phyloP scores from a whole-genome alignment of 1,139 yeast species.

The Insectozyma bohioensis region DNA sequence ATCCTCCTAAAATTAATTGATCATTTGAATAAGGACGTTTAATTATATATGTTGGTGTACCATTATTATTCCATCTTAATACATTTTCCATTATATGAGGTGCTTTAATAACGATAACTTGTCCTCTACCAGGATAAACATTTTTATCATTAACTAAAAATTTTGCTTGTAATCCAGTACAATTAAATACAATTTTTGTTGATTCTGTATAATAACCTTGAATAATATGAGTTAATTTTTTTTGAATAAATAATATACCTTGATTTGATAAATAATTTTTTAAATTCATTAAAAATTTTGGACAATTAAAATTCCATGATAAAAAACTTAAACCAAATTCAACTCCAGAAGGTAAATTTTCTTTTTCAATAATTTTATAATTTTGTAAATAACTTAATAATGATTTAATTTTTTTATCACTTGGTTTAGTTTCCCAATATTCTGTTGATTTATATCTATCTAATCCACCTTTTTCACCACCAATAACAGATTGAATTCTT shows the following conservation, averaged over 20 bases:
- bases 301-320: slow-evolving; percentile 71
- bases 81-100: slow-evolving; percentile 52
- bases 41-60: slow-evolving; percentile 66
- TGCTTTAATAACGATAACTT: slow-evolving; percentile 61
- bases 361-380: slow-evolving; percentile 29
- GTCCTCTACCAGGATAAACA: slow-evolving; percentile 68
- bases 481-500: slow-evolving; percentile 45
- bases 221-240: slow-evolving; percentile 48
- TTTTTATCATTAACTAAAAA: slow-evolving; percentile 49
- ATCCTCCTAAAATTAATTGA: slow-evolving; percentile 69
- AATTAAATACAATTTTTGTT: slow-evolving; percentile 58
- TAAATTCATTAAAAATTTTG: slow-evolving; percentile 51
- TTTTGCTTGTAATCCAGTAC: slow-evolving; percentile 67
- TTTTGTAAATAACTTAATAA: slow-evolving; percentile 47
- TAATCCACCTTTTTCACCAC: slow-evolving; percentile 54
- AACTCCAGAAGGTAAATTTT: slow-evolving; percentile 47
- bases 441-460: slow-evolving; percentile 55
- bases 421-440: slow-evolving; percentile 50
- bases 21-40: slow-evolving; percentile 65
- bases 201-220: slow-evolving; percentile 48
- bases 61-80: slow-evolving; percentile 51
- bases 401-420: slow-evolving; percentile 42
- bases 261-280: slow-evolving; percentile 35
- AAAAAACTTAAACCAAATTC: slow-evolving; percentile 53
- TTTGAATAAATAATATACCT: slow-evolving; percentile 52